These are phyloP conservation scores for Talaromyces sp. DNA, from an alignment of 2,329 filamentous ascomycete genomes.

Conservation along the genomic window DNA sequence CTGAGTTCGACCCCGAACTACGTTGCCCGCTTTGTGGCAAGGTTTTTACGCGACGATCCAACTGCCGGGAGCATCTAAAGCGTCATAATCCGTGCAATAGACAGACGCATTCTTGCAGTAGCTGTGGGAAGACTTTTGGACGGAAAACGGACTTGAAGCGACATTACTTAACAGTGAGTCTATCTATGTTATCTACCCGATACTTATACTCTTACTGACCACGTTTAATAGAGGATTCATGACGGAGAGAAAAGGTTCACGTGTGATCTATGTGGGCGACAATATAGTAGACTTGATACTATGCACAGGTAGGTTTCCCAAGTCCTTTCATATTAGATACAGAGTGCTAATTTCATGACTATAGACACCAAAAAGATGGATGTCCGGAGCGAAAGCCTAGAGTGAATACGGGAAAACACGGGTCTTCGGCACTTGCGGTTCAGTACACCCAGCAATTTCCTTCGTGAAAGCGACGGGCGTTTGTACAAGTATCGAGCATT, in stretches of 20 bases:
- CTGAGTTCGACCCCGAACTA: constrained; percentile 55
- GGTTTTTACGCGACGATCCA: constrained; percentile 79
- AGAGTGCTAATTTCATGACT: constrained; percentile 6
- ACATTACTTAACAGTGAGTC: constrained; percentile 54
- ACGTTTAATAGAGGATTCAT: constrained; percentile 15
- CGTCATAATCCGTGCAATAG: constrained; percentile 73
- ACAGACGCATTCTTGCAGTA: constrained; percentile 68
- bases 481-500: background rate
- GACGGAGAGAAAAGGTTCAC: constrained; percentile 18
- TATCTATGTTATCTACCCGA: constrained; percentile 27
- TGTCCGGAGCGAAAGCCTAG: constrained; percentile 8
- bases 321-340: background rate
- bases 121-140: constrained; percentile 74
- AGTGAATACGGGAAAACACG: background rate
- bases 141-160: constrained; percentile 74
- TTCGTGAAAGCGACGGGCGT: background rate
- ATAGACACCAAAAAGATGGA: constrained; percentile 16
- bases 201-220: constrained; percentile 34
- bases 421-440: background rate
- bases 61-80: constrained; percentile 82
- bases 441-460: background rate
- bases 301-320: constrained; percentile 12
- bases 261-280: constrained; percentile 16
- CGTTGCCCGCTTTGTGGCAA: constrained; percentile 73
- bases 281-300: constrained; percentile 19